Base-by-base conservation (phyloP, 345 rosid species). In the Trapa incisa region DNA sequence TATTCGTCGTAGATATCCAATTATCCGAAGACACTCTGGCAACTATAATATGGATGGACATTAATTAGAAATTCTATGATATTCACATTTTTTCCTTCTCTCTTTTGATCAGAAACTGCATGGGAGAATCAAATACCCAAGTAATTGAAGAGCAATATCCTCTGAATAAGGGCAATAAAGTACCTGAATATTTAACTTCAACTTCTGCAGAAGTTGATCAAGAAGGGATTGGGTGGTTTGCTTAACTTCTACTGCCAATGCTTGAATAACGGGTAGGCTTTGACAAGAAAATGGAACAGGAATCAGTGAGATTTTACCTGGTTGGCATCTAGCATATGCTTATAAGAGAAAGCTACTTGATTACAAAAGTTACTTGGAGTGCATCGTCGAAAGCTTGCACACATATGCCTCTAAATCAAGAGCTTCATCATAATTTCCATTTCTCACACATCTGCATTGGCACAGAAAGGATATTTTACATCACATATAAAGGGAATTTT, bases 351-450 rank as follows among this genome's bases (percentile, higher is more conserved):
- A 32, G 37, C 11, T 4, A 58, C 9, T 32, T 15, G 56, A 1
- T 7, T 16, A 58, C 13, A 2, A 67, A 62, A 77, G 96, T 94
- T 81, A 91, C 99, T 89, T 89, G 69, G 99, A 93, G 79, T 91
- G 99, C 97, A 94, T 84, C 37, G 97, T 89, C 13, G 89, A 84
- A 66, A 94, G 97, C 77, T 91, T 94, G 47, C 84, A 78, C 50
- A 91, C 96, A 79, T 81, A 94, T 66, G 97, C 96, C 83, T 94
- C 99, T 71, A 91, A 76, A 74, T 94, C 96, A 75, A 94, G 96
- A 80, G 99, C 96, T 76, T 89, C 97, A 52, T 94, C 99, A 80
- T 83, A 94, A 74, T 94, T 91, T 66, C 99, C 99, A 73, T 91
- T 94, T 69, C 97, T 82, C 69, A 89, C 97, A 71, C 97, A 94